Conservation (phyloP, 805 yeast genomes). For the Metschnikowia noctiluminum region DNA sequence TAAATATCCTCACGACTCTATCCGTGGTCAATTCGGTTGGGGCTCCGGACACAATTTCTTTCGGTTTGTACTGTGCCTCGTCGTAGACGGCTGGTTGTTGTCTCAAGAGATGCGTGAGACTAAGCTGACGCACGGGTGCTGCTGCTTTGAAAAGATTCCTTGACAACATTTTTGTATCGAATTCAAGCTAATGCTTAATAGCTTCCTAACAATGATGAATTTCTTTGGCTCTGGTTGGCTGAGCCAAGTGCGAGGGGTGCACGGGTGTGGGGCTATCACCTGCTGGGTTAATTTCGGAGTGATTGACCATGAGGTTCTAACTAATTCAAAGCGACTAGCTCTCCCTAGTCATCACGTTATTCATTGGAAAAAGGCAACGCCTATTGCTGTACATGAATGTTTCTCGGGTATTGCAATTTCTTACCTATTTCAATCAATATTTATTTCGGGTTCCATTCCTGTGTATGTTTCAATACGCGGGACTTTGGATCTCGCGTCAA, state of each 20-base stretch:
- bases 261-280: conserved; percentile 5
- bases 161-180: conserved; percentile 20
- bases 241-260: conserved; percentile 14
- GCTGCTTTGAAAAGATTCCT: conserved; percentile 22
- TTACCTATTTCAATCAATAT: too few relatives aligned
- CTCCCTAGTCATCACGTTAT: too few relatives aligned
- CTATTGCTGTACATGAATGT: too few relatives aligned
- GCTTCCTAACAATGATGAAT: background rate
- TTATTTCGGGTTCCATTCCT: too few relatives aligned
- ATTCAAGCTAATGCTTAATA: background rate
- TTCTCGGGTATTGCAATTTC: too few relatives aligned
- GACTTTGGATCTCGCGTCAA: too few relatives aligned
- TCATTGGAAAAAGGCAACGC: too few relatives aligned
- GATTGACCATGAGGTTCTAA: too few relatives aligned
- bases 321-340: too few relatives aligned
- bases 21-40: conserved; percentile 59
- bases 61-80: conserved; percentile 33
- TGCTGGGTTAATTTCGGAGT: too few relatives aligned
- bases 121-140: conserved; percentile 25
- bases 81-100: conserved; percentile 27
- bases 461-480: too few relatives aligned
- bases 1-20: conserved; percentile 72
- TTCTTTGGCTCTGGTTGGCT: conserved; percentile 19
- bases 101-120: conserved; percentile 16
- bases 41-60: conserved; percentile 70